These are phyloP conservation scores for Wickerhamiella hasegawae DNA, from an alignment of 805 yeast species.

Conservation along the genomic window DNA sequence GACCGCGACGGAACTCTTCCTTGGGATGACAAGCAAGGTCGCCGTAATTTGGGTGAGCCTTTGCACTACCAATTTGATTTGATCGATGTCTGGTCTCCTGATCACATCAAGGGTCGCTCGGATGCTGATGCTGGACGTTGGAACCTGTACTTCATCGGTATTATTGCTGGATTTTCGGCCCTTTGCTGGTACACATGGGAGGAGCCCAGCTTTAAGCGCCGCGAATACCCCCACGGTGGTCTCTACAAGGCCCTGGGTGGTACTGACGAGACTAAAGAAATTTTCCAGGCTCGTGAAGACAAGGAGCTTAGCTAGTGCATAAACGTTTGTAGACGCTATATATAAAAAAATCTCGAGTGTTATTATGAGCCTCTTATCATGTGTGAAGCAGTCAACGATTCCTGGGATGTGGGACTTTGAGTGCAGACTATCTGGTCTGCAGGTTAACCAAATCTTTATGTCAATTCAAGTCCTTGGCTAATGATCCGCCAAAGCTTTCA, in stretches of 20 bases:
- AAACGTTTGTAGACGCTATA: too few species aligned
- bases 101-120: slow-evolving; percentile 42
- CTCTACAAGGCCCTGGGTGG: slow-evolving; percentile 61
- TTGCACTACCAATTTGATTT: slow-evolving; percentile 56
- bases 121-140: slow-evolving; percentile 46
- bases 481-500: too few species aligned
- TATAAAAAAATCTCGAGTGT: too few species aligned
- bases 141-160: slow-evolving; percentile 36
- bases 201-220: slow-evolving; percentile 56
- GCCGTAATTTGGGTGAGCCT: slow-evolving; percentile 65
- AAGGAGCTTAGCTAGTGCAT: too few species aligned
- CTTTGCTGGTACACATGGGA: slow-evolving; percentile 28
- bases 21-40: slow-evolving; percentile 67
- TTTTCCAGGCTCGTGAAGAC: slow-evolving; percentile 25
- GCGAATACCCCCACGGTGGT: slow-evolving; percentile 63
- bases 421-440: too few species aligned
- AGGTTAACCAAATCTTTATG: too few species aligned
- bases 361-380: too few species aligned
- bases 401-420: too few species aligned
- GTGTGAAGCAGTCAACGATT: too few species aligned
- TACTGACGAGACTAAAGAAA: slow-evolving; percentile 20
- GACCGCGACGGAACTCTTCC: slow-evolving; percentile 52
- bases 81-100: slow-evolving; percentile 79
- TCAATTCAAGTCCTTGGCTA: too few species aligned
- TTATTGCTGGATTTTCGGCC: slow-evolving; percentile 20